Evolutionary conservation across 306 rosid species (phyloP).

Genomic region (Medicago truncatula): MtrunA17r5.0-ANR NC_053044.1:32410501-32411000

Average conservation of each 20-base stretch:
- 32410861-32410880: too few species aligned
- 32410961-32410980: too few species aligned
- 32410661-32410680: conserved; percentile 19
- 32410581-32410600: conserved; percentile 44
- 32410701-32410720: conserved; percentile 21
- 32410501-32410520: not conserved
- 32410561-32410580: conserved; percentile 68
- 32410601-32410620: conserved; percentile 53
- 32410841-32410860: too few species aligned
- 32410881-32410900: too few species aligned
- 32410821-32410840: too few species aligned
- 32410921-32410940: too few species aligned
- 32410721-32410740: not conserved
- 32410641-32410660: conserved; percentile 75
- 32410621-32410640: conserved; percentile 68
- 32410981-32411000: too few species aligned
- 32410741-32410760: too few species aligned
- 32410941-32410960: too few species aligned
- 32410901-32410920: too few species aligned
- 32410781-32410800: not conserved
- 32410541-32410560: conserved; percentile 26
- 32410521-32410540: too few species aligned
- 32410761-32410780: not conserved
- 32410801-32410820: not conserved
- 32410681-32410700: conserved; percentile 26